Percentiles rank a stretch among this genome's conserved stretches.
phyloP scores from a whole-genome alignment of 352 stramenopile genomes.

The Globisporangium rhizosaccharum region DNA sequence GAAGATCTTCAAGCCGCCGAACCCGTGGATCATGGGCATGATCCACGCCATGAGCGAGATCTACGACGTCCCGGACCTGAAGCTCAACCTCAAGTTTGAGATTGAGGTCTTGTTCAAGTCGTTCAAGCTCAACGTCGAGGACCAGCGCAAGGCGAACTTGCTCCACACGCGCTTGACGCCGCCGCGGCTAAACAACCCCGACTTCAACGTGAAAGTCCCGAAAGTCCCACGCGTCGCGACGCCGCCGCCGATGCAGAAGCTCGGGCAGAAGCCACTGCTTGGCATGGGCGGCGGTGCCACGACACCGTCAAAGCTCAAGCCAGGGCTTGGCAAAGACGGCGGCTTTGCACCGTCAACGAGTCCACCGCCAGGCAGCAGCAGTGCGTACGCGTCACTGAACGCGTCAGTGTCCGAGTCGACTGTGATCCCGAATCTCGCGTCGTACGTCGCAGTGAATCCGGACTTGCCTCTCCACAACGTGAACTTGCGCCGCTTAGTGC shows the following conservation, averaged over 20 bases:
- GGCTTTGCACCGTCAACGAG: slow-evolving; percentile 46
- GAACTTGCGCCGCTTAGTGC: slow-evolving; percentile 94
- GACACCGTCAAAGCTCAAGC: slow-evolving; percentile 48
- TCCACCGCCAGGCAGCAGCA: slow-evolving; percentile 27
- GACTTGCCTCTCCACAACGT: slow-evolving; percentile 92
- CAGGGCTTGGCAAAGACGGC: slow-evolving; percentile 32
- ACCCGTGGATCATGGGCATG: slow-evolving; percentile 99
- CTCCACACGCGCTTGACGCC: slow-evolving; percentile 89
- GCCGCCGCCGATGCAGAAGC: slow-evolving; percentile 41
- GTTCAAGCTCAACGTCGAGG: slow-evolving; percentile 96
- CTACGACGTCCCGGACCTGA: slow-evolving; percentile 98
- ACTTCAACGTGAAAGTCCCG: slow-evolving; percentile 97
- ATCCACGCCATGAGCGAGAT: slow-evolving; percentile 96
- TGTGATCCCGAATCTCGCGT: slow-evolving; percentile 97
- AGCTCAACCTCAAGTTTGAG: slow-evolving; percentile 99
- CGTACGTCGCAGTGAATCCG: slow-evolving; percentile 97
- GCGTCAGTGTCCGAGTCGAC: slow-evolving; percentile 85
- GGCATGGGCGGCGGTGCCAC: slow-evolving; percentile 22
- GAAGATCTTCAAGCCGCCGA: slow-evolving; percentile 97
- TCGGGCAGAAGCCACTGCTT: slow-evolving; percentile 15
- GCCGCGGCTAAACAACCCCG: slow-evolving; percentile 94
- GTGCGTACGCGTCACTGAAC: slow-evolving; percentile 26
- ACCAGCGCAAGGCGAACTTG: slow-evolving; percentile 90
- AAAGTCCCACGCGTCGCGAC: slow-evolving; percentile 55
- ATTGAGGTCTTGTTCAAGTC: slow-evolving; percentile 99